phyloP scores from a whole-genome alignment of 169 alveolate genomes.

The Plasmodium chabaudi region DNA sequence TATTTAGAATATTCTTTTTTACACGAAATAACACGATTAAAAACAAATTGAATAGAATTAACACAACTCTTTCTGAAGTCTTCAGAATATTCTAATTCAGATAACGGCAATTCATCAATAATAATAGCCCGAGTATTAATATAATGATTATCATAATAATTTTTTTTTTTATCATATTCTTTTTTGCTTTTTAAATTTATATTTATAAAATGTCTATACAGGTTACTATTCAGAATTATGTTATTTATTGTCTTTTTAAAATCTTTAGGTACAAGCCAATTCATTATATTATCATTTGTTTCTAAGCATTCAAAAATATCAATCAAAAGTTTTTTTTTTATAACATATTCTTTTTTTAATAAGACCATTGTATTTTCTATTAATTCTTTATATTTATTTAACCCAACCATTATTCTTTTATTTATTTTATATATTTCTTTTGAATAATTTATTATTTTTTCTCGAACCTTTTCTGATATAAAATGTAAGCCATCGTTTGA shows the following conservation, averaged over 20 bases:
- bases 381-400: constrained; percentile 10
- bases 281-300: constrained; percentile 4
- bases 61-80: constrained; percentile 51
- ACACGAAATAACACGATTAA: constrained; percentile 49
- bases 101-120: constrained; percentile 66
- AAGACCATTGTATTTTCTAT: not conserved
- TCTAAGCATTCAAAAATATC: constrained; percentile 15
- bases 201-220: constrained; percentile 36
- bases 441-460: constrained; percentile 15
- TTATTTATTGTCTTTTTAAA: constrained; percentile 3
- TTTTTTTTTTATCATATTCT: constrained; percentile 51
- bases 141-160: constrained; percentile 60
- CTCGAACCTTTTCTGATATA: constrained; percentile 9
- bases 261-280: constrained; percentile 18
- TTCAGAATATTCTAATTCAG: constrained; percentile 71
- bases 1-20: constrained; percentile 33
- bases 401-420: constrained; percentile 5
- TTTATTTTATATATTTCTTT: constrained; percentile 49
- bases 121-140: constrained; percentile 54
- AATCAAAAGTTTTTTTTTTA: constrained; percentile 13
- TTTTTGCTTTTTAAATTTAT: constrained; percentile 52
- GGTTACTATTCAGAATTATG: constrained; percentile 1
- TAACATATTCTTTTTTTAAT: constrained; percentile 16
- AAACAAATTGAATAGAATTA: constrained; percentile 45
- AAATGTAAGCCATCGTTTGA: not conserved